Percentiles rank a stretch among this genome's conserved stretches.
phyloP scores from a whole-genome alignment of 352 stramenopile species.

The Phytophthora lateralis region DNA sequence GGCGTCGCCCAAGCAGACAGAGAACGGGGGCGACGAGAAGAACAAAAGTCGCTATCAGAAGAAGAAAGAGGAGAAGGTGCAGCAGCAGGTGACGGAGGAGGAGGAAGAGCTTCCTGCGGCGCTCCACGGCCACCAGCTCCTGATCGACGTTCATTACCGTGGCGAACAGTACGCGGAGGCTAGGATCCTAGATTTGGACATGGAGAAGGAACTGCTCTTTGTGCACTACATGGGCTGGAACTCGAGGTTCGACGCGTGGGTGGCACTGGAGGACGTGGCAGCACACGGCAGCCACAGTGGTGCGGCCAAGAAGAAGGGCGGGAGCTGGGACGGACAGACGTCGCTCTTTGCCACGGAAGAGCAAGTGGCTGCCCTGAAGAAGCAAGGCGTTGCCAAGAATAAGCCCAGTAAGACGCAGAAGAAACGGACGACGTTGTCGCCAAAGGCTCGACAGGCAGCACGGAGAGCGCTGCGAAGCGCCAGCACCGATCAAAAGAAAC shows the following conservation, averaged over 20 bases:
- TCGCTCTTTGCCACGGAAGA: constrained; percentile 44
- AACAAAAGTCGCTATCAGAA: constrained; percentile 23
- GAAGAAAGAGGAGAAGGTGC: constrained; percentile 36
- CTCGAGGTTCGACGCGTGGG: constrained; percentile 70
- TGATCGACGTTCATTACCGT: constrained; percentile 66
- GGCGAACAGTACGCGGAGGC: constrained; percentile 66
- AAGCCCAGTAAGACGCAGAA: constrained; percentile 13
- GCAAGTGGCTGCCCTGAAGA: constrained; percentile 4
- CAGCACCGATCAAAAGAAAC: constrained; percentile 16
- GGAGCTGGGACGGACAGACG: constrained; percentile 59
- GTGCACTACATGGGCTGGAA: constrained; percentile 87
- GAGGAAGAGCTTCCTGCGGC: background rate
- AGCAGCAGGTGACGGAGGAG: constrained; percentile 3
- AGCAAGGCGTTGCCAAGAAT: constrained; percentile 2
- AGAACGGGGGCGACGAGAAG: constrained; percentile 24
- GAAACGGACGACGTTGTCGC: constrained; percentile 12
- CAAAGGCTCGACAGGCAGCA: constrained; percentile 13
- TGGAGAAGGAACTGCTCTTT: constrained; percentile 39
- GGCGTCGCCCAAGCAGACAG: constrained; percentile 15
- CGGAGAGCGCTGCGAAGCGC: constrained; percentile 17
- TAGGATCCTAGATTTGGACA: constrained; percentile 58
- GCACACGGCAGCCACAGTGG: constrained; percentile 60
- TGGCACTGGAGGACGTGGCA: constrained; percentile 44
- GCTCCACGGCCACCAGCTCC: constrained; percentile 45
- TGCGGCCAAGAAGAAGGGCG: constrained; percentile 30